Base-by-base conservation (phyloP, 1,284 basidiomycete genomes). In the Termitomyces sp. region DNA sequence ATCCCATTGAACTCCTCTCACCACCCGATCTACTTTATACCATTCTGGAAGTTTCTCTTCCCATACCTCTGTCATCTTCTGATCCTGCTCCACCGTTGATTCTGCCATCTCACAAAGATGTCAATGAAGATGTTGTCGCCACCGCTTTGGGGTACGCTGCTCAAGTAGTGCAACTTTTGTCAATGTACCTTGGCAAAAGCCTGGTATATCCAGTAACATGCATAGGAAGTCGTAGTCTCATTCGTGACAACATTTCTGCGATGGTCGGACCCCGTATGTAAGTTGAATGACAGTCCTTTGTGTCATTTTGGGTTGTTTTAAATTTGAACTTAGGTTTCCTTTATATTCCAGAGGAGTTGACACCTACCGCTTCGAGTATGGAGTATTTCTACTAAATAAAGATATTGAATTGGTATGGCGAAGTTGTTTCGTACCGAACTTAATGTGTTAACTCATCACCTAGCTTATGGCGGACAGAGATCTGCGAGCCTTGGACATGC, bases 321-420 rank as follows among this genome's bases (percentile, higher is more conserved):
- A 45, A 43, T 30, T 57, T 52, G 1, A 30, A 50, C 50, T 12
- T 62, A 94, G 93, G 78, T 98, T 97, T 68, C 95, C 96, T 9
- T 75, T 99, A 34, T 98, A 94, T 68, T 89, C 90, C 0, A 92
- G 86, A 70, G 94, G 94, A 9, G 94, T 98, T 54, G 97, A 99
- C 68, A 86, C 87, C 40, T 98, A 98, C 71, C 81, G 97, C 28
- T 99, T 97, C 69, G 96, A 99, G 68, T 99, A 99, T 72, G 97
- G 88, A 8, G 94, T 98, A 3, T 99, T 97, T 68, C 73, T 99
- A 46, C 77, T 99, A 38, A 99, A 99, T 76, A 99, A 99, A 73
- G 80, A 99, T 68, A 94, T 99, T 60, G 96, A 99, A 73, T 79
- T 94, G 80, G 93, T 94, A 62, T 63, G 36, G 52, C 12, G 56